These are phyloP conservation scores for Lactarius quietus DNA, from an alignment of 768 basidiomycete species.

Conservation along the genomic window DNA sequence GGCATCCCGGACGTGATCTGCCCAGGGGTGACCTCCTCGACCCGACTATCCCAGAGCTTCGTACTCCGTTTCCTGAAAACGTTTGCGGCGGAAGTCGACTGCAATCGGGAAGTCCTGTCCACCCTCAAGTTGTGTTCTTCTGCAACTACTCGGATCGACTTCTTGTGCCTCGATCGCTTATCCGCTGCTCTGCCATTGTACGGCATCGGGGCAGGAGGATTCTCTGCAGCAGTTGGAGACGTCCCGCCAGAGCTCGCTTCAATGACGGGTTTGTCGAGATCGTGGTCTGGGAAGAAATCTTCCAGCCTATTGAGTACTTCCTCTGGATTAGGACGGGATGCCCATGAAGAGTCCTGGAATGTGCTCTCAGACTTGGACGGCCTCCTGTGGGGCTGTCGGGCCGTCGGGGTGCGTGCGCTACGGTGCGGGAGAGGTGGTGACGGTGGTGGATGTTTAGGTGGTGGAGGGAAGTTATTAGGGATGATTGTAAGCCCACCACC, in stretches of 20 bases:
- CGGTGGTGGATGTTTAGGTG: slow-evolving; percentile 29
- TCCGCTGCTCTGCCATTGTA: slow-evolving; percentile 28
- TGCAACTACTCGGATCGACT: slow-evolving; percentile 90
- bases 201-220: slow-evolving; percentile 36
- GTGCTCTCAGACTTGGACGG: slow-evolving; percentile 43
- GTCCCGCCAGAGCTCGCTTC: slow-evolving; percentile 79
- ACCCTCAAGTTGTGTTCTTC: slow-evolving; percentile 79
- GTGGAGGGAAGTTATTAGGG: slow-evolving; percentile 28
- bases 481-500: slow-evolving; percentile 38
- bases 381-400: slow-evolving; percentile 25
- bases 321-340: slow-evolving; percentile 86
- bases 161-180: slow-evolving; percentile 61
- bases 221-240: slow-evolving; percentile 65
- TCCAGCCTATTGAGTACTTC: slow-evolving; percentile 91
- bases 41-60: slow-evolving; percentile 90
- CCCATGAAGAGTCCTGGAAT: slow-evolving; percentile 79
- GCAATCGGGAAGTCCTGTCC: slow-evolving; percentile 63
- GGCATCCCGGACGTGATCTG: slow-evolving; percentile 49
- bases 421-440: slow-evolving; percentile 26
- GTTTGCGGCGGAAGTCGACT: slow-evolving; percentile 44
- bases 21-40: slow-evolving; percentile 89
- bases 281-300: slow-evolving; percentile 93
- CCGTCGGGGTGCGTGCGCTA: slow-evolving; percentile 29
- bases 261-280: slow-evolving; percentile 93
- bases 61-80: slow-evolving; percentile 80